A percentile compares a stretch with the other conserved stretches of the same genome.
Evolutionary conservation across 805 yeast genomes (phyloP).

Genomic region (Wickerhamiella alocasiicola): DNA sequence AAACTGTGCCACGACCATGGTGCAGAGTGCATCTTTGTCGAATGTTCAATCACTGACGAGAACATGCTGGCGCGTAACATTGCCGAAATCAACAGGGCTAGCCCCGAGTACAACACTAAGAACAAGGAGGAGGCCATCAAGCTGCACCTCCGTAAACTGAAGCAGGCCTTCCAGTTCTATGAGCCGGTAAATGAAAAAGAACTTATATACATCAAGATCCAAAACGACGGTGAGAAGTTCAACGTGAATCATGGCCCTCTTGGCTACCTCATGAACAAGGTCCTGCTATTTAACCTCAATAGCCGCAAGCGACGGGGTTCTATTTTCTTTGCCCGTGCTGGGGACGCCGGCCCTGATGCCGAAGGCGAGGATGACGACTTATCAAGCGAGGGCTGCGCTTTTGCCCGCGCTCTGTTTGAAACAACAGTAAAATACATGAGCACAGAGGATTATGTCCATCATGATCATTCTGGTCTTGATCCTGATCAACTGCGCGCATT

Average conservation of each 20-base stretch:
- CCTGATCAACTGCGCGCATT: not conserved
- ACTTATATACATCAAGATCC: slow-evolving; percentile 68
- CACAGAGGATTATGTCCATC: slow-evolving; percentile 13
- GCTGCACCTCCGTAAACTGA: slow-evolving; percentile 66
- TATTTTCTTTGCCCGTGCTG: slow-evolving; percentile 68
- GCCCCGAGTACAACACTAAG: slow-evolving; percentile 80
- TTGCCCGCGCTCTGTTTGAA: slow-evolving; percentile 50
- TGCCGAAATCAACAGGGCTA: slow-evolving; percentile 60
- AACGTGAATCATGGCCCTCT: slow-evolving; percentile 68
- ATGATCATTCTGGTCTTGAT: slow-evolving; percentile 7
- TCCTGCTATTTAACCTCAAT: slow-evolving; percentile 86
- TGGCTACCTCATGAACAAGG: slow-evolving; percentile 82
- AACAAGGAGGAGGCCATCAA: slow-evolving; percentile 55
- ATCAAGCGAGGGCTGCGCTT: slow-evolving; percentile 57
- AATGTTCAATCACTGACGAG: slow-evolving; percentile 68
- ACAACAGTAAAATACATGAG: slow-evolving; percentile 36
- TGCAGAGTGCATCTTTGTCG: slow-evolving; percentile 77
- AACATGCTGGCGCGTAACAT: slow-evolving; percentile 61
- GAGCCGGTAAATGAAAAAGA: slow-evolving; percentile 48
- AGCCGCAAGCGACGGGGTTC: slow-evolving; percentile 76
- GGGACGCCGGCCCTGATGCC: slow-evolving; percentile 33
- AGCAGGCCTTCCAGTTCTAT: slow-evolving; percentile 53
- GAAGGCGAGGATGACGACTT: slow-evolving; percentile 72
- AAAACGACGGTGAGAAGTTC: slow-evolving; percentile 79
- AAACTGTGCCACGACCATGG: slow-evolving; percentile 41